Conservation (phyloP, 345 rosid species). For the Kernera saxatilis region DNA sequence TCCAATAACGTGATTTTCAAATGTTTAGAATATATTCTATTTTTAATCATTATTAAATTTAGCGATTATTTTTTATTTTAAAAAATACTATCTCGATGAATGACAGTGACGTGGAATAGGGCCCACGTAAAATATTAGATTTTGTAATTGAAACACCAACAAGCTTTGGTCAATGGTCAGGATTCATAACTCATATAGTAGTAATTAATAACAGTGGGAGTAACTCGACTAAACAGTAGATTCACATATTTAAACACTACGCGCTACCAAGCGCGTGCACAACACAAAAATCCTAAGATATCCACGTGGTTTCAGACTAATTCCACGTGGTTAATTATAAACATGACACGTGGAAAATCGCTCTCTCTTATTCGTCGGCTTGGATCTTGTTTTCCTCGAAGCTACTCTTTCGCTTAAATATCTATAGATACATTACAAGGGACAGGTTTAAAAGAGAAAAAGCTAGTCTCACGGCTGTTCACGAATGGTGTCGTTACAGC, state of each 20-base stretch:
- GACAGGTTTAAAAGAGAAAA: background rate
- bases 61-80: background rate
- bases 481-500: background rate
- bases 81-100: background rate
- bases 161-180: constrained; percentile 29
- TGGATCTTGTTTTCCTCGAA: constrained; percentile 41
- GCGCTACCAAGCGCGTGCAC: constrained; percentile 35
- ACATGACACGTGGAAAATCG: background rate
- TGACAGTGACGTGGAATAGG: constrained; percentile 7
- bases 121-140: constrained; percentile 15
- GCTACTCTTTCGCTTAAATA: background rate
- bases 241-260: background rate
- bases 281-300: background rate
- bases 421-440: background rate
- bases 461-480: background rate
- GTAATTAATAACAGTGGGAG: constrained; percentile 13
- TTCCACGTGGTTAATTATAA: constrained; percentile 26
- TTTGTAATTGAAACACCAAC: constrained; percentile 16
- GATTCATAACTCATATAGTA: constrained; percentile 3
- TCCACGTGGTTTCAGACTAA: background rate
- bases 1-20: background rate
- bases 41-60: background rate
- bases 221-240: background rate
- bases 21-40: background rate
- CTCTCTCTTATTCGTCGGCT: constrained; percentile 29